Percentiles rank a stretch among this genome's conserved stretches.
Conservation (phyloP, 345 rosid genomes). For the Hibiscus syriacus region DNA sequence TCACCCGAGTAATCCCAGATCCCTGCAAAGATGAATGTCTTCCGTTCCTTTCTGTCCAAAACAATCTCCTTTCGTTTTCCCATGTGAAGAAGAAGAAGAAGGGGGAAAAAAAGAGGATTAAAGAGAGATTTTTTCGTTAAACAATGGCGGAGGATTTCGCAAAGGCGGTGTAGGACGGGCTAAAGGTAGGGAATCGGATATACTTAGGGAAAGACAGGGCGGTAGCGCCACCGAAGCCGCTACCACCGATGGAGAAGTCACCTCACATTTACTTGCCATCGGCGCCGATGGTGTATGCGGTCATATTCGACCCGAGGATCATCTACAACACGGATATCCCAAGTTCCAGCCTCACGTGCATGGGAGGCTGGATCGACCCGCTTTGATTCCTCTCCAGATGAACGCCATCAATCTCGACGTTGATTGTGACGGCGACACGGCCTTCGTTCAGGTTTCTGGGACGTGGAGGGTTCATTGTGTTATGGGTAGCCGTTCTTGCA, state of each 20-base stretch:
- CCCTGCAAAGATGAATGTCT: background rate
- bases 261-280: slow-evolving; percentile 41
- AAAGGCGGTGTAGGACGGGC: slow-evolving; percentile 76
- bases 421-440: slow-evolving; percentile 52
- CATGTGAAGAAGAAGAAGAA: background rate
- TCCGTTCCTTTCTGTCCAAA: background rate
- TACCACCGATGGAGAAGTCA: slow-evolving; percentile 52
- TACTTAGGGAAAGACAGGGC: slow-evolving; percentile 69
- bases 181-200: slow-evolving; percentile 64
- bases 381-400: slow-evolving; percentile 88
- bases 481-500: slow-evolving; percentile 84
- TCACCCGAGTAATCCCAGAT: background rate
- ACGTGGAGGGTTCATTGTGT: slow-evolving; percentile 89
- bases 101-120: too few relatives aligned
- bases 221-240: slow-evolving; percentile 58
- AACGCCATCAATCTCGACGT: slow-evolving; percentile 56
- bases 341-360: slow-evolving; percentile 95
- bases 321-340: slow-evolving; percentile 96
- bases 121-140: background rate
- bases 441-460: slow-evolving; percentile 50
- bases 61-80: background rate
- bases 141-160: slow-evolving; percentile 71
- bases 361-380: slow-evolving; percentile 88
- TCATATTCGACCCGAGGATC: slow-evolving; percentile 64
- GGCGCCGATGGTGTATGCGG: slow-evolving; percentile 86